A percentile compares a stretch with the other conserved stretches of the same genome.
Evolutionary conservation across 2,329 filamentous ascomycete genomes (phyloP).

Genomic region (Setomelanomma holmii): DNA sequence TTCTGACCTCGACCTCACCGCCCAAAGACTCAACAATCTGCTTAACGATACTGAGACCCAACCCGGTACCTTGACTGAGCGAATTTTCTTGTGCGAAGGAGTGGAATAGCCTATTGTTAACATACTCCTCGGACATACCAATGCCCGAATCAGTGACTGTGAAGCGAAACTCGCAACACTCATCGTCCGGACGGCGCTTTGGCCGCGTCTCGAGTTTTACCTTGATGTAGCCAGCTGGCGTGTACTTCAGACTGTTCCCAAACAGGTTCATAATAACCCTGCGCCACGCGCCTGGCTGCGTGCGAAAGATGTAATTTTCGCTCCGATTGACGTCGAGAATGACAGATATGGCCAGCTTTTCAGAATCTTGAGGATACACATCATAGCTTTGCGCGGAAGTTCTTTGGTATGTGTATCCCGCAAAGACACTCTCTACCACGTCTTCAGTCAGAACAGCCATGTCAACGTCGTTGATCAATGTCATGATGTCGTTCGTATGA

Average conservation of each 20-base stretch:
- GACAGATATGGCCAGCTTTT: slow-evolving; percentile 33
- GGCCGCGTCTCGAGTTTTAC: slow-evolving; percentile 44
- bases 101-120: slow-evolving; percentile 46
- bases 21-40: slow-evolving; percentile 47
- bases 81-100: slow-evolving; percentile 51
- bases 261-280: slow-evolving; percentile 51
- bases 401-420: slow-evolving; percentile 45
- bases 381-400: slow-evolving; percentile 35
- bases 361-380: slow-evolving; percentile 19
- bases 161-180: slow-evolving; percentile 38
- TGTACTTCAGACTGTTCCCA: slow-evolving; percentile 51
- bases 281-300: slow-evolving; percentile 48
- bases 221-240: slow-evolving; percentile 45
- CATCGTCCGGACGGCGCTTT: slow-evolving; percentile 24
- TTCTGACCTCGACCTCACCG: slow-evolving; percentile 47
- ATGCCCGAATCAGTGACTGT: slow-evolving; percentile 50
- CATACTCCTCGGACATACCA: slow-evolving; percentile 50
- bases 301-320: slow-evolving; percentile 46
- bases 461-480: slow-evolving; percentile 44
- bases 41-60: slow-evolving; percentile 50
- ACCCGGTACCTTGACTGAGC: slow-evolving; percentile 47
- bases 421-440: slow-evolving; percentile 47
- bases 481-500: slow-evolving; percentile 45
- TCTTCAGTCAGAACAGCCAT: slow-evolving; percentile 46
- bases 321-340: slow-evolving; percentile 46